Evolutionary conservation across 106 monocot species (phyloP).

Genomic region (Apostasia ramifera): DNA sequence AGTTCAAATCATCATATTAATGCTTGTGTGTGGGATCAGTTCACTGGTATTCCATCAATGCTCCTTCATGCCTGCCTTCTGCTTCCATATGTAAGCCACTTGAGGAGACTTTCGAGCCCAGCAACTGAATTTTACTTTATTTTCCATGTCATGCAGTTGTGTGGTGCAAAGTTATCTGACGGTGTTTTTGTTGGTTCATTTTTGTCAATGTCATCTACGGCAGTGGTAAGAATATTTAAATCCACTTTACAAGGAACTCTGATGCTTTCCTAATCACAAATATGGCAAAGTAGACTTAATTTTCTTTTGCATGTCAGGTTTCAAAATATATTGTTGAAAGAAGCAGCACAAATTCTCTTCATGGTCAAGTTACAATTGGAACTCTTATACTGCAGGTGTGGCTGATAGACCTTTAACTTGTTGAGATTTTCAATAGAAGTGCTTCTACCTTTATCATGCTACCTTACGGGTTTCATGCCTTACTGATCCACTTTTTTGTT

Average conservation of each 20-base stretch:
- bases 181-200: slow-evolving; percentile 94
- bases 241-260: neutral
- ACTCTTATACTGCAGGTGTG: slow-evolving; percentile 99
- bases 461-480: too few species aligned
- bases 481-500: too few species aligned
- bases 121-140: neutral
- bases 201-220: slow-evolving; percentile 98
- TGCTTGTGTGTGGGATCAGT: slow-evolving; percentile 77
- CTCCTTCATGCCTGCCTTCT: neutral
- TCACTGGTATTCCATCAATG: slow-evolving; percentile 48
- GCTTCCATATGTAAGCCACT: neutral
- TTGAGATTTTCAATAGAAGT: too few species aligned
- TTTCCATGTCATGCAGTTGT: slow-evolving; percentile 37
- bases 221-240: slow-evolving; percentile 55
- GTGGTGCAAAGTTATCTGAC: slow-evolving; percentile 85
- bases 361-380: slow-evolving; percentile 97
- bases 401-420: neutral
- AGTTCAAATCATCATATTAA: slow-evolving; percentile 84
- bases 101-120: neutral
- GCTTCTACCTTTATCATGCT: too few species aligned
- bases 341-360: slow-evolving; percentile 55
- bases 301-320: slow-evolving; percentile 40
- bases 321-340: slow-evolving; percentile 91
- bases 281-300: neutral
- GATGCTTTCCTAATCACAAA: neutral